Conservation (phyloP, 2,329 filamentous ascomycete genomes). For the Fusarium sp. region DNA sequence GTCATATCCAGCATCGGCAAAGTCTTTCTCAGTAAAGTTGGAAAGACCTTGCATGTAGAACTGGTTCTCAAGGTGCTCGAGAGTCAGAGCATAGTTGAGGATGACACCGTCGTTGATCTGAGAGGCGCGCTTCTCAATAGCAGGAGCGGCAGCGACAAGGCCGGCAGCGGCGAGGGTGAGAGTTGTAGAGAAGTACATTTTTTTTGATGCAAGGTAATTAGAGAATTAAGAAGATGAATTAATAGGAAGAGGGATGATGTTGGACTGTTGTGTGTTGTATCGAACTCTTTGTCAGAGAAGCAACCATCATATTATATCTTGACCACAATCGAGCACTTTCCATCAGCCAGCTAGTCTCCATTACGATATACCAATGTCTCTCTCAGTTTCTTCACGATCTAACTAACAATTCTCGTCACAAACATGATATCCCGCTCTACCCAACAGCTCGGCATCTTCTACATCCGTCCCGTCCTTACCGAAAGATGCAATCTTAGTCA, state of each 20-base stretch:
- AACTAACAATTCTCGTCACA: neutral
- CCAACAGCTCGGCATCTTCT: constrained; percentile 9
- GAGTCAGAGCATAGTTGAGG: constrained; percentile 61
- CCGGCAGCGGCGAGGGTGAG: constrained; percentile 28
- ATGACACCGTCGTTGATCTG: constrained; percentile 49
- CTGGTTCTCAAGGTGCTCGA: constrained; percentile 69
- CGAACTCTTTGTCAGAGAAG: neutral
- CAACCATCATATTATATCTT: neutral
- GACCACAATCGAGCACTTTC: neutral
- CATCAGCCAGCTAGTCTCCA: neutral
- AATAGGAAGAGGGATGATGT: neutral
- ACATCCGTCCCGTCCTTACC: constrained; percentile 11
- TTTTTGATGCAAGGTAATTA: neutral
- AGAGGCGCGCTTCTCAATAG: constrained; percentile 29
- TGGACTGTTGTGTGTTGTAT: neutral
- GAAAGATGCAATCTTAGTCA: neutral
- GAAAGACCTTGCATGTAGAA: constrained; percentile 72
- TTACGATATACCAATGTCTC: neutral
- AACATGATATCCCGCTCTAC: neutral
- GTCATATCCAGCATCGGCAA: constrained; percentile 64
- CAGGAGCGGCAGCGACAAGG: constrained; percentile 32
- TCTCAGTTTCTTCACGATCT: neutral
- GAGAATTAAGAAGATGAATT: neutral
- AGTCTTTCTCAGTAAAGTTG: constrained; percentile 67
- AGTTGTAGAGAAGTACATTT: constrained; percentile 29